These are phyloP conservation scores for Saccharomycopsis sp. DNA, from an alignment of 805 yeast genomes.

Conservation along the genomic window DNA sequence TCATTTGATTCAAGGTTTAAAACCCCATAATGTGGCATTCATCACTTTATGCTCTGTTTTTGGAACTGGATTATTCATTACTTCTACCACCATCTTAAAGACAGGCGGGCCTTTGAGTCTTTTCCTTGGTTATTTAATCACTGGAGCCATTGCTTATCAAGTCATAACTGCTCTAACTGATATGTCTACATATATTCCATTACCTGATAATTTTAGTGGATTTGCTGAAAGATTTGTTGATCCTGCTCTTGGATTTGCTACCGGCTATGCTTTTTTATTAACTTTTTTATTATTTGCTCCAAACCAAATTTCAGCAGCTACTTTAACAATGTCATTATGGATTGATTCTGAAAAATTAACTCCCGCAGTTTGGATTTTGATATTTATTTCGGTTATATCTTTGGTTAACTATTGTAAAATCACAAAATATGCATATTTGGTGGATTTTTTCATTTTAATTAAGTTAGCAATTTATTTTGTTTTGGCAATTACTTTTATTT, in stretches of 20 bases:
- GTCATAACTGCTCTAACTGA: constrained; percentile 70
- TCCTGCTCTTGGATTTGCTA: constrained; percentile 64
- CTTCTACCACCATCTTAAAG: constrained; percentile 43
- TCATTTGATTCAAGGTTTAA: constrained; percentile 10
- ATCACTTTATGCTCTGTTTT: constrained; percentile 22
- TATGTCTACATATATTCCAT: constrained; percentile 72
- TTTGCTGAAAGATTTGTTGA: constrained; percentile 59
- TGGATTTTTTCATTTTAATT: constrained; percentile 8
- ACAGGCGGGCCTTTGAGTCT: constrained; percentile 63
- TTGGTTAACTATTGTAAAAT: constrained; percentile 13
- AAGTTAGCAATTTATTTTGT: constrained; percentile 13
- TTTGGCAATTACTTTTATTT: constrained; percentile 27
- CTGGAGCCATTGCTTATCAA: constrained; percentile 53
- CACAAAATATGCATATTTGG: constrained; percentile 16
- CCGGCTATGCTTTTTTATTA: constrained; percentile 51
- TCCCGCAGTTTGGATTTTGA: constrained; percentile 36
- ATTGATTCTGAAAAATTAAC: constrained; percentile 24
- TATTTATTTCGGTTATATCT: constrained; percentile 24
- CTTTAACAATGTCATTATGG: constrained; percentile 36
- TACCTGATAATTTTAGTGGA: constrained; percentile 55
- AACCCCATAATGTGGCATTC: constrained; percentile 14
- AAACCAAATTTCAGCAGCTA: constrained; percentile 30
- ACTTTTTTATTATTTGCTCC: constrained; percentile 13
- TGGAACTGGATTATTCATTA: constrained; percentile 69
- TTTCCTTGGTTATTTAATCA: constrained; percentile 52